Conservation (phyloP, 2,329 filamentous ascomycete species). For the Gaeumannomyces sp. region DNA sequence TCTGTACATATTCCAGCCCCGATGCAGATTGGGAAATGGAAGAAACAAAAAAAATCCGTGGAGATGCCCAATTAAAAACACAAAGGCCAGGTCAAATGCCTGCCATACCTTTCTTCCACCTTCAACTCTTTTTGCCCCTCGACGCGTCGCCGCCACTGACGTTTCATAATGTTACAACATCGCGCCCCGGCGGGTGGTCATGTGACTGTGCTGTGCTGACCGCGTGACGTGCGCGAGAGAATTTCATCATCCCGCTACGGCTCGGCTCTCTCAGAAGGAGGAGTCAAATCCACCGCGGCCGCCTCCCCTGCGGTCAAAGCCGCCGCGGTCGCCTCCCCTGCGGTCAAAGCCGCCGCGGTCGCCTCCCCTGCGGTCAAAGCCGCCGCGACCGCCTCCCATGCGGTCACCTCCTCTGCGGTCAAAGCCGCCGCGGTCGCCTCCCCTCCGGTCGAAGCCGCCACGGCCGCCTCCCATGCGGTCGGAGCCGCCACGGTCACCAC, state of each 20-base stretch:
- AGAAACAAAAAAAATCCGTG: not conserved
- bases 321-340: conserved; percentile 5
- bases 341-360: conserved; percentile 15
- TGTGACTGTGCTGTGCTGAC: not conserved
- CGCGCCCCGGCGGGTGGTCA: not conserved
- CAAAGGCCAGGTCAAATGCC: not conserved
- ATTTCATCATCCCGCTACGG: not conserved
- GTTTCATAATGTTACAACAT: not conserved
- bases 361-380: conserved; percentile 1
- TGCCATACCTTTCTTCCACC: not conserved
- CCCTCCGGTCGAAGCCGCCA: conserved; percentile 13
- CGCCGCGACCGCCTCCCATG: conserved; percentile 1
- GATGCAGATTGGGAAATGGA: not conserved
- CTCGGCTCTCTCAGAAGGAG: not conserved
- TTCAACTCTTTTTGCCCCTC: not conserved
- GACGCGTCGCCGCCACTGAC: not conserved
- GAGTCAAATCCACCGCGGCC: not conserved
- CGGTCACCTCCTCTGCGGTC: not conserved
- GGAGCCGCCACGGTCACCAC: conserved; percentile 11
- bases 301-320: conserved; percentile 2
- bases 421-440: conserved; percentile 3
- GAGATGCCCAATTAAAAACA: not conserved
- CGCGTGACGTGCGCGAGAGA: not conserved
- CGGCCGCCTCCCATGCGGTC: conserved; percentile 17
- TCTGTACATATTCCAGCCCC: not conserved